A percentile compares a stretch with the other conserved stretches of the same genome.
phyloP scores from a whole-genome alignment of 2,329 filamentous ascomycete genomes.

The Pseudopithomyces chartarum region DNA sequence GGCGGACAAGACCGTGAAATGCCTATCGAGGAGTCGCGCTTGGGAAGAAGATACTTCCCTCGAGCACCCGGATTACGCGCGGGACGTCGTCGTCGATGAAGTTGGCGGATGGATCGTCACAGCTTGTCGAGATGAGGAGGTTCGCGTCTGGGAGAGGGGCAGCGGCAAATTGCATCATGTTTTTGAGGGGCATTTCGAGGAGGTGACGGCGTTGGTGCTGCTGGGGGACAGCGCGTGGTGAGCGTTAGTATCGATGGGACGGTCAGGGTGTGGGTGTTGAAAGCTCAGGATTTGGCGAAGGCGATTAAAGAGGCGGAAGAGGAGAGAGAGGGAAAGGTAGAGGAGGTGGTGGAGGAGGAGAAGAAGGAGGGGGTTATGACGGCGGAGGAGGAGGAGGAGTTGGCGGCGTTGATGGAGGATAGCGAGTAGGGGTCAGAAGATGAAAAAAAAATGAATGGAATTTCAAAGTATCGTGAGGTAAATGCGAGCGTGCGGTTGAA shows the following conservation, averaged over 20 bases:
- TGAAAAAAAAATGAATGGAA: too few relatives aligned
- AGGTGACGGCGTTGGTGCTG: slow-evolving; percentile 80
- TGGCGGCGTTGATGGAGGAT: slow-evolving; percentile 88
- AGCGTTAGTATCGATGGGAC: slow-evolving; percentile 92
- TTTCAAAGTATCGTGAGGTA: too few relatives aligned
- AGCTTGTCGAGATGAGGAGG: slow-evolving; percentile 86
- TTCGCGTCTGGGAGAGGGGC: slow-evolving; percentile 83
- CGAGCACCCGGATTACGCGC: slow-evolving; percentile 86
- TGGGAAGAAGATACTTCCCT: slow-evolving; percentile 77
- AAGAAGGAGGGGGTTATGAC: slow-evolving; percentile 66
- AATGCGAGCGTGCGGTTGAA: too few relatives aligned
- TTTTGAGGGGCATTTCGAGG: slow-evolving; percentile 87
- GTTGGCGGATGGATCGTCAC: slow-evolving; percentile 81
- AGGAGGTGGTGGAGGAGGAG: slow-evolving; percentile 49
- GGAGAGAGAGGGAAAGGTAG: slow-evolving; percentile 53
- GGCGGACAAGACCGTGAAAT: slow-evolving; percentile 86
- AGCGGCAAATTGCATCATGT: slow-evolving; percentile 75
- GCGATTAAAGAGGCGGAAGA: slow-evolving; percentile 57
- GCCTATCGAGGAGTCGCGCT: slow-evolving; percentile 68
- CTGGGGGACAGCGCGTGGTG: slow-evolving; percentile 64
- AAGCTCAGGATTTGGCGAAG: slow-evolving; percentile 62
- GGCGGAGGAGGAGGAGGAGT: slow-evolving; percentile 87
- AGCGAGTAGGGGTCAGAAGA: slow-evolving; percentile 54
- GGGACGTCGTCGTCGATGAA: slow-evolving; percentile 72
- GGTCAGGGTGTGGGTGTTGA: slow-evolving; percentile 80